Evolutionary conservation across 441 rosid genomes (phyloP).

Genomic region (Macaranga tanarius): DNA sequence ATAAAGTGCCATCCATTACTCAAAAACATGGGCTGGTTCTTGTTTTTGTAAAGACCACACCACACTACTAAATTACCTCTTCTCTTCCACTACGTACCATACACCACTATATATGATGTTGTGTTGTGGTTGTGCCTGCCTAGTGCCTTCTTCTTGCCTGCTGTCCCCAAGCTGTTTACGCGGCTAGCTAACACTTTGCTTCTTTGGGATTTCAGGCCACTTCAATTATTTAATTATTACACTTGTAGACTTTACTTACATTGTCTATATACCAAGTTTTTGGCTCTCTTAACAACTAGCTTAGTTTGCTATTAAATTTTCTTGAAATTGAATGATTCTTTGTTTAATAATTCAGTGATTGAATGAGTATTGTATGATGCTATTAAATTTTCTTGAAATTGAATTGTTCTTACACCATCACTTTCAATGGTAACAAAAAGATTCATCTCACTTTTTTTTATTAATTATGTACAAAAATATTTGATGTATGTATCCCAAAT

Average conservation of each 20-base stretch:
- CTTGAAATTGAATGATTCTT: too few relatives aligned
- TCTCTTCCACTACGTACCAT: too few relatives aligned
- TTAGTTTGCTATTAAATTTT: too few relatives aligned
- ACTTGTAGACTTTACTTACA: background rate
- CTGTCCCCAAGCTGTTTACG: slow-evolving; percentile 34
- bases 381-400: too few relatives aligned
- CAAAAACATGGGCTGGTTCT: slow-evolving; percentile 15
- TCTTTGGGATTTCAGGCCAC: slow-evolving; percentile 2
- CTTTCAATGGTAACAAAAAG: too few relatives aligned
- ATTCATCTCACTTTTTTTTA: too few relatives aligned
- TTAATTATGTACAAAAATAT: too few relatives aligned
- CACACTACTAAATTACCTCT: background rate
- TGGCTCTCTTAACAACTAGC: background rate
- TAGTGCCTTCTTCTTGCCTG: slow-evolving; percentile 6
- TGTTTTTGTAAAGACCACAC: background rate
- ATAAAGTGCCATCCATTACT: background rate
- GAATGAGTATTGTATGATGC: too few relatives aligned
- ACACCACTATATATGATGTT: background rate
- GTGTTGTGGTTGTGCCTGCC: background rate
- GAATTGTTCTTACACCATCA: too few relatives aligned
- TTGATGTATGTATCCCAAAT: too few relatives aligned
- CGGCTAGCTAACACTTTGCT: slow-evolving; percentile 17
- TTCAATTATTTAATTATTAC: background rate
- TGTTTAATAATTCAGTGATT: too few relatives aligned
- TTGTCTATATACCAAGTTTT: background rate